Evolutionary conservation across 202 grass and related monocot species (phyloP).

Genomic region (Cymbopogon flexuosus): DNA sequence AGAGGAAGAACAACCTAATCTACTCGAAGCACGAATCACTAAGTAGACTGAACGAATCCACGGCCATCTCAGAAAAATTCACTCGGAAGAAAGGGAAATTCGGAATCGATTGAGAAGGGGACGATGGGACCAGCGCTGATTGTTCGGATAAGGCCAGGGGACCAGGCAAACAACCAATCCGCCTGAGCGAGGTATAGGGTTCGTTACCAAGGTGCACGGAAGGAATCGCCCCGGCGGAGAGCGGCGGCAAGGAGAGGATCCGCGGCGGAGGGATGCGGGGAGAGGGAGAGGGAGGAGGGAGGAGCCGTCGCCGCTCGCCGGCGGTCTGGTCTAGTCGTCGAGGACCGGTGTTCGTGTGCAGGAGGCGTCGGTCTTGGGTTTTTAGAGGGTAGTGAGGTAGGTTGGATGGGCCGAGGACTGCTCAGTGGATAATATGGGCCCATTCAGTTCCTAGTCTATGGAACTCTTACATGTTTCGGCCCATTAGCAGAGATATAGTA

Average conservation of each 20-base stretch:
- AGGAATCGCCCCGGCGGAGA: background rate
- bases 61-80: background rate
- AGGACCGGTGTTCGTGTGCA: background rate
- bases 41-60: background rate
- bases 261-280: background rate
- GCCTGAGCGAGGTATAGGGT: background rate
- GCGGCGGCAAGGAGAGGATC: background rate
- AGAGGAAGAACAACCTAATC: background rate
- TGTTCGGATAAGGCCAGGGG: background rate
- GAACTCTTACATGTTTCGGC: background rate
- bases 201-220: background rate
- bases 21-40: background rate
- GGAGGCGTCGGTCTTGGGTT: background rate
- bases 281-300: background rate
- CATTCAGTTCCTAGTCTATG: background rate
- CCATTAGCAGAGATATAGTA: background rate
- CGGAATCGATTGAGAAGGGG: background rate
- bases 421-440: background rate
- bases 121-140: background rate
- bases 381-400: background rate
- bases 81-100: background rate
- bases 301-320: background rate
- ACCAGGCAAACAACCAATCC: background rate
- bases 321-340: background rate
- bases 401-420: background rate